Base-by-base conservation (phyloP, 371 early-diverging fungal genomes). In the Mucor circinelloides region DNA sequence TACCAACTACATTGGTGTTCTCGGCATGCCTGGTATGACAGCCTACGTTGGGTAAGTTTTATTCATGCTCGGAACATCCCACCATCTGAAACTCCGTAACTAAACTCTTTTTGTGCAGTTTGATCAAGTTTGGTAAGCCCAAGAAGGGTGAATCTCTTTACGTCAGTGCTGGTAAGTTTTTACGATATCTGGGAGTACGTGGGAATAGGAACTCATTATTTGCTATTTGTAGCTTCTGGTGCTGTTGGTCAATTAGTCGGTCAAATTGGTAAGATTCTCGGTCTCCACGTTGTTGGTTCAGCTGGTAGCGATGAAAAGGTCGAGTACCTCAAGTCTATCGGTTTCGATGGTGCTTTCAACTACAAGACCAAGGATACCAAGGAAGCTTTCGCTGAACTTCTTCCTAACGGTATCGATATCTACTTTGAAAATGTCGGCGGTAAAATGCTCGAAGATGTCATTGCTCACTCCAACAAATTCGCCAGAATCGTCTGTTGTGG, bases 301-400 rank as follows among this genome's bases (percentile, higher is more conserved):
- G 93, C 93, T 6, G 92, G 94, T 0, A 81, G 87, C 2, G 91
- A 93, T 58, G 93, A 91, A 15, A 95, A 95, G 77, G 89, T 90
- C 19, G 83, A 77, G 25, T 87, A 81, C 67, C 82, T 93, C 56
- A 84, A 81, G 70, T 80, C 85, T 12, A 79, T 84, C 28, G 89
- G 89, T 3, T 90, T 90, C 52, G 92, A 93, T 72, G 87, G 71
- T 7, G 94, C 89, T 13, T 93, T 94, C 84, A 94, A 94, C 84
- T 94, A 94, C 87, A 94, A 93, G 80, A 91, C 84, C 2, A 79
- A 78, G 31, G 85, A 84, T 34, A 69, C 60, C 23, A 58, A 68
- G 8, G 75, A 72, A 7, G 80, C 79, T 6, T 74, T 91, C 25
- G 57, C 38, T 2, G 75, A 87, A 62, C 69, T 75, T 17, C 85